Percentiles rank a stretch among this genome's conserved stretches.
These are phyloP conservation scores for Paraconiothyrium sp. DNA, from an alignment of 2,329 filamentous ascomycete genomes.

Conservation along the genomic window DNA sequence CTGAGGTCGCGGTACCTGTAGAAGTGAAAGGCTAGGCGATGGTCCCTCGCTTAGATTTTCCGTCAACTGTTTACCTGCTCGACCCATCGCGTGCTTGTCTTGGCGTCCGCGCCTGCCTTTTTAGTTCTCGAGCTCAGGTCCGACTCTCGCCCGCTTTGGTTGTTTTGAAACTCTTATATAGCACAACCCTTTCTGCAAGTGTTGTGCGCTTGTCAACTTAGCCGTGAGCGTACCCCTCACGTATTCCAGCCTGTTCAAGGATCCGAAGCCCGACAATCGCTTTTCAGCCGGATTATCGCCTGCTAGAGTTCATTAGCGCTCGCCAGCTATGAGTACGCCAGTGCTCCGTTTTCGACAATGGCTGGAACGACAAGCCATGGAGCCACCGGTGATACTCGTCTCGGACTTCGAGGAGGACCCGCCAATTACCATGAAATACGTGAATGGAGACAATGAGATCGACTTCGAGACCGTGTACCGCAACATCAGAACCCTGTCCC, in stretches of 20 bases:
- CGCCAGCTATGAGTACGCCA: not conserved
- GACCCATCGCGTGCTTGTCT: not conserved
- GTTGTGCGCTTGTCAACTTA: not conserved
- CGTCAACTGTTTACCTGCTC: not conserved
- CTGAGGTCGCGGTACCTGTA: slow-evolving; percentile 69
- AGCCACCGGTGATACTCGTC: slow-evolving; percentile 27
- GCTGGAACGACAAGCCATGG: too few relatives aligned
- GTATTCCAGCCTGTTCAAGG: not conserved
- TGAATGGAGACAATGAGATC: slow-evolving; percentile 26
- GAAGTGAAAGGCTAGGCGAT: slow-evolving; percentile 15
- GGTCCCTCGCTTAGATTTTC: not conserved
- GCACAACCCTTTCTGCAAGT: not conserved
- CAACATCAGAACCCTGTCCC: slow-evolving; percentile 20
- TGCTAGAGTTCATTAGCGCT: not conserved
- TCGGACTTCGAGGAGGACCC: slow-evolving; percentile 21
- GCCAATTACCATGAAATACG: slow-evolving; percentile 24
- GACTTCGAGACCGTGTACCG: slow-evolving; percentile 26
- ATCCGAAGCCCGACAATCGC: not conserved
- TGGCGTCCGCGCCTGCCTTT: slow-evolving; percentile 4
- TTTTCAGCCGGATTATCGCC: not conserved
- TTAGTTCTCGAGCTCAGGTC: not conserved
- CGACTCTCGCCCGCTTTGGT: not conserved
- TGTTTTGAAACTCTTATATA: not conserved
- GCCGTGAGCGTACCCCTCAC: not conserved
- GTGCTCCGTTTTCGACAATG: too few relatives aligned